phyloP scores from a whole-genome alignment of 306 rosid genomes.

The Hylodesmum podocarpum region DNA sequence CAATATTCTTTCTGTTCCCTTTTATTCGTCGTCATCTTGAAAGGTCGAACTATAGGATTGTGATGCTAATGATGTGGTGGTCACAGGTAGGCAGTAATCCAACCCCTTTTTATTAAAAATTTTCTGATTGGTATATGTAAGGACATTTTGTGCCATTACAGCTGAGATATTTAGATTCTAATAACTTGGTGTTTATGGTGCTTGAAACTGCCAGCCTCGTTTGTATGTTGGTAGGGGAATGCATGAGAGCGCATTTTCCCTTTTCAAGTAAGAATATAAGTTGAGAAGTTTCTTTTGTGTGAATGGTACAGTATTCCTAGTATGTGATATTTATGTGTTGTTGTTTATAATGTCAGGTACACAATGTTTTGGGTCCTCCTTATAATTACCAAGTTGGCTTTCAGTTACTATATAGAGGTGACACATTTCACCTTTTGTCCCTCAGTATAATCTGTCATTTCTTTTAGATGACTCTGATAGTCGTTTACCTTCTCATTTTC shows the following conservation, averaged over 20 bases:
- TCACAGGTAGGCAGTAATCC: slow-evolving; percentile 67
- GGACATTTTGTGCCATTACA: background rate
- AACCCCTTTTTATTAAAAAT: background rate
- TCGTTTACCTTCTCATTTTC: background rate
- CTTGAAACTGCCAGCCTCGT: slow-evolving; percentile 76
- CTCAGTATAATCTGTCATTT: background rate
- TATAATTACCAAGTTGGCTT: slow-evolving; percentile 83
- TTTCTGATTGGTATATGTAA: slow-evolving; percentile 2
- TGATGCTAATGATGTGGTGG: slow-evolving; percentile 99
- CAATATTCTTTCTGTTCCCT: slow-evolving; percentile 74
- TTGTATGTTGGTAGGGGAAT: slow-evolving; percentile 99
- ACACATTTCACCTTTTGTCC: slow-evolving; percentile 7
- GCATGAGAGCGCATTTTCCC: slow-evolving; percentile 96
- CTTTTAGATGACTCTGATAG: slow-evolving; percentile 12
- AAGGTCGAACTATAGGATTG: slow-evolving; percentile 84
- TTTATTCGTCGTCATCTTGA: slow-evolving; percentile 90
- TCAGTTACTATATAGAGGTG: slow-evolving; percentile 99
- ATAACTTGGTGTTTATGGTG: slow-evolving; percentile 32
- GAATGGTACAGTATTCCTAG: background rate
- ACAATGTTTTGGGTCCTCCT: slow-evolving; percentile 96
- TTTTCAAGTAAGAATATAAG: slow-evolving; percentile 74
- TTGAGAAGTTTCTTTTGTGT: slow-evolving; percentile 1
- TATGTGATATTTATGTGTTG: slow-evolving; percentile 28
- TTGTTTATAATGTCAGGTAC: slow-evolving; percentile 59
- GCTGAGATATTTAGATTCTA: slow-evolving; percentile 8